Evolutionary conservation across 805 yeast genomes (phyloP).

Genomic region (Ogataea nonfermentans): DNA sequence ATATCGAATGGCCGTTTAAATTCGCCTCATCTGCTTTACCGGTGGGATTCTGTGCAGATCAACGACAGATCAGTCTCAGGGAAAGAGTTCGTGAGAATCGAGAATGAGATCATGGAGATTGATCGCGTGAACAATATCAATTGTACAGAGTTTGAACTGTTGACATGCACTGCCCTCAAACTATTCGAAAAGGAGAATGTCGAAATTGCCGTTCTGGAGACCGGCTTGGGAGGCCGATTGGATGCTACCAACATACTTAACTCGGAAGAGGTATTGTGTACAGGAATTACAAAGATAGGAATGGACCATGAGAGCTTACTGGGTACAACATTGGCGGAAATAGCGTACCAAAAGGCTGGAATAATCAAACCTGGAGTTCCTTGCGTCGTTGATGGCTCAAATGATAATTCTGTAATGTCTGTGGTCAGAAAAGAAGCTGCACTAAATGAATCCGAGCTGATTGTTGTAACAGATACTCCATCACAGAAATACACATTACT

Average conservation of each 20-base stretch:
- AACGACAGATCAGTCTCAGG: conserved; percentile 55
- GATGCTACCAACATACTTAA: conserved; percentile 84
- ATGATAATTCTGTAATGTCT: conserved; percentile 47
- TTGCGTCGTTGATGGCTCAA: conserved; percentile 71
- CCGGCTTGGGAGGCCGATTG: conserved; percentile 85
- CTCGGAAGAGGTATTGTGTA: conserved; percentile 44
- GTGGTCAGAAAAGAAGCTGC: conserved; percentile 43
- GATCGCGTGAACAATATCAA: conserved; percentile 45
- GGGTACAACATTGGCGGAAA: conserved; percentile 62
- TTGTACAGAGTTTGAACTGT: conserved; percentile 85
- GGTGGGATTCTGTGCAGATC: conserved; percentile 74
- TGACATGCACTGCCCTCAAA: conserved; percentile 82
- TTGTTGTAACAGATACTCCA: conserved; percentile 7
- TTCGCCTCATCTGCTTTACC: conserved; percentile 76
- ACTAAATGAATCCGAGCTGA: conserved; percentile 31
- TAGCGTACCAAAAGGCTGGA: conserved; percentile 84
- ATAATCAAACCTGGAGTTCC: conserved; percentile 64
- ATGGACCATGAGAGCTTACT: conserved; percentile 79
- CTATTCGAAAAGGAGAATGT: conserved; percentile 61
- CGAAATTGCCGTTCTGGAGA: conserved; percentile 83
- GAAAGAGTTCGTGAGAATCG: conserved; percentile 44
- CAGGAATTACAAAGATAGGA: conserved; percentile 83
- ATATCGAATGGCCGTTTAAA: conserved; percentile 75
- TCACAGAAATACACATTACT: conserved; percentile 3
- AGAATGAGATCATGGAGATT: conserved; percentile 39